Base-by-base conservation (phyloP, 1,139 yeast species). In the Entelexis paramagnoliae region DNA sequence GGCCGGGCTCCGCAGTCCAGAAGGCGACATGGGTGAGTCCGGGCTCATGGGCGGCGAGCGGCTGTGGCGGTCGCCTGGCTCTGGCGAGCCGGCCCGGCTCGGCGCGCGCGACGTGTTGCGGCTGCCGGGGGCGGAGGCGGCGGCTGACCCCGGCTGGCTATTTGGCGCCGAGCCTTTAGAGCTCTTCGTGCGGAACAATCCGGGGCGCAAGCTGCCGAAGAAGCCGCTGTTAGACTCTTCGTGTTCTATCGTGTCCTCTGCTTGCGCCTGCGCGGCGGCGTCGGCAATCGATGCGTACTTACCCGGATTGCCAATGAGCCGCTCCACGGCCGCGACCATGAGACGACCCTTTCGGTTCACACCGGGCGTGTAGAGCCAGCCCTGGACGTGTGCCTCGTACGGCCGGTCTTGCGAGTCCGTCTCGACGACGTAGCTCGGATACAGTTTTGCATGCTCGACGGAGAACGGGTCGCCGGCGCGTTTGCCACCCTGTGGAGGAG, bases 281-380 rank as follows among this genome's bases (percentile, higher is more conserved):
- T 48, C 56, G n/a, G 46, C 52, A 16, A 52, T 47, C 14, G 55
- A 52, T 17, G 49, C 24, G 49, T 50, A 39, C 30, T 50, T 41
- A 8, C 50, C 52, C 16, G 59, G 58, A 24, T 42, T 47, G 4
- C 80, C 79, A 2, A 85, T 77, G 52, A 86, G 71, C 63, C 83
- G 87, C 58, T 79, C 79, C 2, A 89, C 85, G 35, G 88, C 69
- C 1, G 88, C 75, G 38, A 83, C 64, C 33, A 87, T 71, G 50
- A 88, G 66, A 57, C 81, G 70, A 63, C 87, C 84, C 62, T 83
- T 84, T 48, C 95, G 71, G 30, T 79, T 76, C 72, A 80, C 72
- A 1, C 91, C 93, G 0, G 88, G 88, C 43, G 85, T 72, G 53
- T 74, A 78, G 10, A 86, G 73, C 76, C 83, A 78, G 3, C 96